These are phyloP conservation scores for Avena insularis DNA, from an alignment of 176 grass and related monocot species.

Conservation along the genomic window DNA sequence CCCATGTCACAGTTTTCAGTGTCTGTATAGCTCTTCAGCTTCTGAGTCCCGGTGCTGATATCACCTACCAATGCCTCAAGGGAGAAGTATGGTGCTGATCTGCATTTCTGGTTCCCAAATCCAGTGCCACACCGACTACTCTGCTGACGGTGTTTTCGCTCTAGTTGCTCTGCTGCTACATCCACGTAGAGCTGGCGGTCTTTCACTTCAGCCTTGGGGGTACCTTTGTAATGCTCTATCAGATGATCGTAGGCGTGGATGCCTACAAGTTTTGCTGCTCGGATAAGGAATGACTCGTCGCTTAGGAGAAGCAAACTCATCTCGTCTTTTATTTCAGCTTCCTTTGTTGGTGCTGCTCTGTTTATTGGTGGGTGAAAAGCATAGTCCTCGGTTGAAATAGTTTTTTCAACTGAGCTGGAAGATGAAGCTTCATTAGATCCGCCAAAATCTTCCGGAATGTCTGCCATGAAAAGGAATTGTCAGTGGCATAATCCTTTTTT, in stretches of 20 bases:
- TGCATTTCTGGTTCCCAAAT: conserved; percentile 23
- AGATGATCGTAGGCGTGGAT: not conserved
- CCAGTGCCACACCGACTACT: conserved; percentile 32
- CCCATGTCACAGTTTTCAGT: not conserved
- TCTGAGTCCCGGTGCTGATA: conserved; percentile 34
- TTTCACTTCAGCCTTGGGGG: conserved; percentile 19
- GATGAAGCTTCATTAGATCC: conserved; percentile 46
- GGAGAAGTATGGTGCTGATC: conserved; percentile 43
- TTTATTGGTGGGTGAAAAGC: not conserved
- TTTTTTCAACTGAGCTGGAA: conserved; percentile 26
- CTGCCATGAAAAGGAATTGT: conserved; percentile 49
- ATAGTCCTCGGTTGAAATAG: conserved; percentile 35
- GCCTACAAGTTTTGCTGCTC: conserved; percentile 46
- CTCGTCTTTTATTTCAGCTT: conserved; percentile 55
- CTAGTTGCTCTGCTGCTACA: conserved; percentile 60
- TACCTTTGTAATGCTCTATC: conserved; percentile 6
- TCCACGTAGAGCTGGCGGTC: conserved; percentile 55
- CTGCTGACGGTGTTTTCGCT: conserved; percentile 45
- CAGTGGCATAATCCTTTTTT: not conserved
- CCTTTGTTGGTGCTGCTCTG: conserved; percentile 15
- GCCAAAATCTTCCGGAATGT: conserved; percentile 40
- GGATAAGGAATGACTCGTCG: conserved; percentile 44
- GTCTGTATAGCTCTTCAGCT: conserved; percentile 48
- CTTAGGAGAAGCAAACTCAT: conserved; percentile 64
- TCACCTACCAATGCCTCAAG: conserved; percentile 59